These are phyloP conservation scores for Aspergillus brasiliensis DNA, from an alignment of 2,329 filamentous ascomycete species.

Conservation along the genomic window DNA sequence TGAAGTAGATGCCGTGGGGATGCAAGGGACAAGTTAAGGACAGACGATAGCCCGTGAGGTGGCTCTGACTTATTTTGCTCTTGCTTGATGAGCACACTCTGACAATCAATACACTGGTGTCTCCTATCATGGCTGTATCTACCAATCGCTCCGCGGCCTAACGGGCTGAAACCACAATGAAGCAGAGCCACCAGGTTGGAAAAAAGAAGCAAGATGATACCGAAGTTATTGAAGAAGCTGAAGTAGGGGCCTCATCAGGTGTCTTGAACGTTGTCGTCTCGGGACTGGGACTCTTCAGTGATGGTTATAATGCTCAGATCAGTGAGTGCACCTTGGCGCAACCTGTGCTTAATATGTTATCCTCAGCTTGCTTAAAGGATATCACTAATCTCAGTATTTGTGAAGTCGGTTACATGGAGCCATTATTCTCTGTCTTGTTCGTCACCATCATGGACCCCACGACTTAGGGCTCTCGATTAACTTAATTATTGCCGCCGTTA, in stretches of 20 bases:
- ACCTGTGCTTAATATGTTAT: not conserved
- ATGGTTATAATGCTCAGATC: slow-evolving; percentile 44
- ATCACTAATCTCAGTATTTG: not conserved
- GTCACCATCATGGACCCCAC: not conserved
- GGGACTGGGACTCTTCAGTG: slow-evolving; percentile 41
- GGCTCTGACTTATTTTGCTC: not conserved
- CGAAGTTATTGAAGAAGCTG: slow-evolving; percentile 9
- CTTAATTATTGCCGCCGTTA: slow-evolving; percentile 6
- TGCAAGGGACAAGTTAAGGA: not conserved
- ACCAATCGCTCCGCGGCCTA: slow-evolving; percentile 14
- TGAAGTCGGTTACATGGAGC: slow-evolving; percentile 39
- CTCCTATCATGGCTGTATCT: slow-evolving; percentile 10
- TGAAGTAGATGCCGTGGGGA: not conserved
- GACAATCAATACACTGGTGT: not conserved
- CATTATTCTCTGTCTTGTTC: slow-evolving; percentile 35
- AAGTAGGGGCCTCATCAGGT: slow-evolving; percentile 19
- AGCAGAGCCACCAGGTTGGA: not conserved
- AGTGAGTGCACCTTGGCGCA: slow-evolving; percentile 17
- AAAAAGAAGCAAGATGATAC: slow-evolving; percentile 10
- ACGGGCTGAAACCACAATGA: slow-evolving; percentile 5
- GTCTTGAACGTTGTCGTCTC: slow-evolving; percentile 39
- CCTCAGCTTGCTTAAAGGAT: no score
- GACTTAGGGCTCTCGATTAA: not conserved
- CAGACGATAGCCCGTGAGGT: not conserved
- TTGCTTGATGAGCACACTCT: not conserved